Base-by-base conservation (phyloP, 2,329 filamentous ascomycete genomes). In the Exophiala oligosperma region DNA sequence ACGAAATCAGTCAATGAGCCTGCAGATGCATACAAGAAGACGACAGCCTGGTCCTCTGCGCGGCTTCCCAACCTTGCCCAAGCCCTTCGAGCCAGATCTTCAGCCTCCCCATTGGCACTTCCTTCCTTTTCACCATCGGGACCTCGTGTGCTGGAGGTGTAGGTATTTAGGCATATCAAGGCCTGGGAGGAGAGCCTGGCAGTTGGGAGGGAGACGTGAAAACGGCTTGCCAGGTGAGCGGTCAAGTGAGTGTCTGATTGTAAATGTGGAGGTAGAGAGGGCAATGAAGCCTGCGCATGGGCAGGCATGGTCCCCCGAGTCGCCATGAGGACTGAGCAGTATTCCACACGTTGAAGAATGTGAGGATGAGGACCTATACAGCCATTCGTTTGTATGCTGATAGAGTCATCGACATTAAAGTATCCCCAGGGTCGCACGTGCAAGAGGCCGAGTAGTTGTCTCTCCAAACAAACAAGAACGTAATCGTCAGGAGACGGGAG, bases 161-260 rank as follows among this genome's bases (percentile, higher is more conserved):
- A 97, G 21, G 92, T 99, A 78, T 99, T 99, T 64, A 99, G 80
- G 52, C 90, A 89, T 70, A 99, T 88, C 67, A 97, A 82, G 49
- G 89, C 94, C 72, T 97, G 92, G 0, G 92, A 96, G 0, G 92
- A 97, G 17, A 99, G 84, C 49, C 86, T 85, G 53, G 94, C 91
- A 0, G 92, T 96, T 8, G 94, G 92, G 59, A 94, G 79, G 54
- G 90, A 89, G 53, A 95, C 89, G 77, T 99, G 94, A 74, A 96
- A 99, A 54, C 78, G 74, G 67, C 77, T 80, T n/a, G 78, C 78
- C 29, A 80, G 69, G 70, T 80, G 78, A 3, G 77, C 77, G 12
- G 78, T 79, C 57, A 80, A 64, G 67, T 80, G 78, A n/a, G 77
- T 79, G 66, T 80, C 78, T 35, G 77, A 79, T 64, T 80, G 78